These are phyloP conservation scores for Cutaneotrichosporon cutaneum DNA, from an alignment of 1,284 basidiomycete genomes.

Conservation along the genomic window DNA sequence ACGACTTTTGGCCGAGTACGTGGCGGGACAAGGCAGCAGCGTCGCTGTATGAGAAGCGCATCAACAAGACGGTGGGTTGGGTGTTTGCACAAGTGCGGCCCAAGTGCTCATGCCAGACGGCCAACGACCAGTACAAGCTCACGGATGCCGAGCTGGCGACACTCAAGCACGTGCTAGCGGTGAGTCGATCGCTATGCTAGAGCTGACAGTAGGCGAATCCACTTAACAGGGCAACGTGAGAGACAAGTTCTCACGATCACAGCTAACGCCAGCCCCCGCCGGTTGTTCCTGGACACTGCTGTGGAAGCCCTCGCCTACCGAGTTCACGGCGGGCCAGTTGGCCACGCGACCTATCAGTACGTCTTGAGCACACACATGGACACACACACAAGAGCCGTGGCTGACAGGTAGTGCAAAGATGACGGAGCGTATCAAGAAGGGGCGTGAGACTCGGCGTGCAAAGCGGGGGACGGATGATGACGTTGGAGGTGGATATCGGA, in stretches of 20 bases:
- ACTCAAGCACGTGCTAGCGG: slow-evolving; percentile 28
- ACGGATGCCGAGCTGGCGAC: slow-evolving; percentile 31
- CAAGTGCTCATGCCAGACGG: slow-evolving; percentile 24
- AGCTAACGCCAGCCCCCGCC: slow-evolving; percentile 9
- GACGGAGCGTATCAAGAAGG: slow-evolving; percentile 9
- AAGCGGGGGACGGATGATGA: slow-evolving; percentile 9
- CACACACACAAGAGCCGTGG: background rate
- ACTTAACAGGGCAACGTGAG: slow-evolving; percentile 24
- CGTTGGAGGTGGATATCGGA: background rate
- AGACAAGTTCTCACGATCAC: slow-evolving; percentile 1
- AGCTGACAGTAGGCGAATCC: slow-evolving; percentile 23
- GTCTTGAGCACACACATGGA: slow-evolving; percentile 8
- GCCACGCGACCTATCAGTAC: slow-evolving; percentile 26
- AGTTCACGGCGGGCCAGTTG: slow-evolving; percentile 29
- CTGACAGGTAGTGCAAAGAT: slow-evolving; percentile 9
- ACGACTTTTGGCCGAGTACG: slow-evolving; percentile 28
- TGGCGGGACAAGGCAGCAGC: slow-evolving; percentile 16
- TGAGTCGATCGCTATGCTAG: background rate
- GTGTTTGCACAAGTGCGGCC: background rate
- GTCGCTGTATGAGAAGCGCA: slow-evolving; percentile 14
- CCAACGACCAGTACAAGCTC: slow-evolving; percentile 29
- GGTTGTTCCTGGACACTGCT: slow-evolving; percentile 17
- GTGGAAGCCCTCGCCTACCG: slow-evolving; percentile 33
- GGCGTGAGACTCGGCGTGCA: slow-evolving; percentile 10
- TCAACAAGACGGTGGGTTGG: slow-evolving; percentile 30